Percentiles rank a stretch among this genome's conserved stretches.
Conservation (phyloP, 1,284 basidiomycete genomes). For the Gymnopus androsaceus region DNA sequence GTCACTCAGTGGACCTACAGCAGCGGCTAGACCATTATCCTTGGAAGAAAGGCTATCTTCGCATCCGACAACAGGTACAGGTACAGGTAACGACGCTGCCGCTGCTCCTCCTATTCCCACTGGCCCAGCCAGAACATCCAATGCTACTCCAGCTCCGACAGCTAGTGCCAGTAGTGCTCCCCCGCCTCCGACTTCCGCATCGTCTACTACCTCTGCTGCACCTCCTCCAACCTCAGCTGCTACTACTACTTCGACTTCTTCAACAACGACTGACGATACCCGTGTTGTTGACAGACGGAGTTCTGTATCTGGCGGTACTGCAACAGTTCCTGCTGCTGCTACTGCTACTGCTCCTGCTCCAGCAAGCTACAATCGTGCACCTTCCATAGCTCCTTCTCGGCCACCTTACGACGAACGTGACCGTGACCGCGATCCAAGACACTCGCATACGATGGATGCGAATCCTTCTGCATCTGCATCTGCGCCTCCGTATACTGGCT, state of each 20-base stretch:
- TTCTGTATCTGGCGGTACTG: slow-evolving; percentile 5
- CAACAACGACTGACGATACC: slow-evolving; percentile 16
- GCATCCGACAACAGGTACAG: not conserved
- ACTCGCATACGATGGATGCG: not conserved
- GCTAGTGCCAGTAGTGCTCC: too few species aligned
- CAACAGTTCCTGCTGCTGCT: slow-evolving; percentile 10
- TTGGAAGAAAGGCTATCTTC: not conserved
- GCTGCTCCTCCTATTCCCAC: not conserved
- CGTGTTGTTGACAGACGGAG: not conserved
- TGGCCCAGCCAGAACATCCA: not conserved
- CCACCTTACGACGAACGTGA: slow-evolving; percentile 37
- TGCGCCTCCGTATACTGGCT: too few species aligned
- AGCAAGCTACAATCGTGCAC: slow-evolving; percentile 28
- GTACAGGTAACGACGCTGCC: not conserved
- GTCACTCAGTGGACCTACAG: slow-evolving; percentile 27
- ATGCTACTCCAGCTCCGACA: not conserved
- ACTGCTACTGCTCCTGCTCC: slow-evolving; percentile 19
- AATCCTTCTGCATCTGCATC: not conserved
- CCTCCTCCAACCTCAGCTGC: slow-evolving; percentile 19
- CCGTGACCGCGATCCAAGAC: slow-evolving; percentile 22
- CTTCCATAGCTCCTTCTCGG: slow-evolving; percentile 29
- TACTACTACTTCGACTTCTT: slow-evolving; percentile 11
- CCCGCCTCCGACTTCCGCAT: slow-evolving; percentile 7
- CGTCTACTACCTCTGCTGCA: slow-evolving; percentile 28
- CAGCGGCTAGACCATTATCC: slow-evolving; percentile 23